These are phyloP conservation scores for Torulaspora pretoriensis DNA, from an alignment of 1,139 yeast species.

Conservation along the genomic window DNA sequence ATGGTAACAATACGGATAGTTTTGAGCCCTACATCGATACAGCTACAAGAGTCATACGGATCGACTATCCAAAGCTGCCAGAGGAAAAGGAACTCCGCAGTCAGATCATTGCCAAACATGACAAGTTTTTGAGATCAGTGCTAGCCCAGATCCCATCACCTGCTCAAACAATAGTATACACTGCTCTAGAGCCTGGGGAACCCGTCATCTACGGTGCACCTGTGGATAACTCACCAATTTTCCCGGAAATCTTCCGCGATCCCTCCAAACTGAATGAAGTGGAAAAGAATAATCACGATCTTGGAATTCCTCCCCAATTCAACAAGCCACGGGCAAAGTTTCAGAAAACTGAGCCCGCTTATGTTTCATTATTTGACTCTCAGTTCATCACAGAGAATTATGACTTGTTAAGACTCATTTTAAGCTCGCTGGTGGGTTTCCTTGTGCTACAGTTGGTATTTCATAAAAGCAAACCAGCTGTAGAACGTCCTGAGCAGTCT, in stretches of 20 bases:
- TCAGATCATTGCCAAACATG: slow-evolving; percentile 42
- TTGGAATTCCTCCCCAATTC: slow-evolving; percentile 37
- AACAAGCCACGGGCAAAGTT: slow-evolving; percentile 34
- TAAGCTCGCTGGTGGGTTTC: slow-evolving; percentile 18
- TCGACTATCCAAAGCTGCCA: slow-evolving; percentile 52
- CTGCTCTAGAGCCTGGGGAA: slow-evolving; percentile 34
- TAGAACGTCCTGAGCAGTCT: background rate
- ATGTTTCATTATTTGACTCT: slow-evolving; percentile 22
- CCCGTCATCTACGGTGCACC: slow-evolving; percentile 11
- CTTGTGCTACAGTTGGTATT: slow-evolving; percentile 15
- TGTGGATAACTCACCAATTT: slow-evolving; percentile 21
- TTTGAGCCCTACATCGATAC: slow-evolving; percentile 51
- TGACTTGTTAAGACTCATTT: slow-evolving; percentile 19
- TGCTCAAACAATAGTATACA: slow-evolving; percentile 50
- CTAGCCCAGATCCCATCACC: slow-evolving; percentile 69
- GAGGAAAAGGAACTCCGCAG: slow-evolving; percentile 35
- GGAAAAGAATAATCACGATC: slow-evolving; percentile 50
- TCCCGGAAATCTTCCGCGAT: slow-evolving; percentile 34
- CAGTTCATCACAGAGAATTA: slow-evolving; percentile 26
- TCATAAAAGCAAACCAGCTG: background rate
- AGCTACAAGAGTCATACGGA: slow-evolving; percentile 53
- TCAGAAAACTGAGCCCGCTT: slow-evolving; percentile 14
- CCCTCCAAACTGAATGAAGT: slow-evolving; percentile 44
- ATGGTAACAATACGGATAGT: slow-evolving; percentile 23
- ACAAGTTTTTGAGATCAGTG: slow-evolving; percentile 48